Conservation (phyloP, 2,329 filamentous ascomycete species). For the Aspergillus alliaceus region DNA sequence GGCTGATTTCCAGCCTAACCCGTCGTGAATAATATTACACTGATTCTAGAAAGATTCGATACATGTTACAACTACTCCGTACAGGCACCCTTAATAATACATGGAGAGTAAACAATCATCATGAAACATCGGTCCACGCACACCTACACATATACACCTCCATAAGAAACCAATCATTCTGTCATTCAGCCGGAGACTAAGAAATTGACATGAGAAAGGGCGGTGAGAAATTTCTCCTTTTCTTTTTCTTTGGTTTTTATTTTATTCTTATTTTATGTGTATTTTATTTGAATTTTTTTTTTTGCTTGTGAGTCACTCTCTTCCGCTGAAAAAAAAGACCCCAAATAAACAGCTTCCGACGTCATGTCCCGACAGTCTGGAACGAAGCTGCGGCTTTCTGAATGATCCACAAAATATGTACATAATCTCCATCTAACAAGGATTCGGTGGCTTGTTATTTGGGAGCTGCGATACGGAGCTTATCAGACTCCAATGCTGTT, state of each 20-base stretch:
- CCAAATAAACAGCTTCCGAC: too few species aligned
- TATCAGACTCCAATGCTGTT: neutral
- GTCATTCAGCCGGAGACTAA: neutral
- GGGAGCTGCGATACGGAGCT: constrained; percentile 4
- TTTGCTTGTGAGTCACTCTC: neutral
- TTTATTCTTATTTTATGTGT: neutral
- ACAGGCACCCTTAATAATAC: neutral
- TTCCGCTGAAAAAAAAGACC: neutral
- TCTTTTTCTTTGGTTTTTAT: neutral
- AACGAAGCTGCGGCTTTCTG: constrained; percentile 17
- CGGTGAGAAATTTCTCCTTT: neutral
- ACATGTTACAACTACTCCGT: constrained; percentile 4
- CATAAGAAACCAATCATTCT: neutral
- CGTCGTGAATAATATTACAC: neutral
- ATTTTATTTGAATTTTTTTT: neutral
- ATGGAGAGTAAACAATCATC: neutral
- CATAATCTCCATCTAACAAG: constrained; percentile 9
- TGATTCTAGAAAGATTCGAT: constrained; percentile 18
- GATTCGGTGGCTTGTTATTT: constrained; percentile 11
- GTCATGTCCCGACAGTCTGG: constrained; percentile 25
- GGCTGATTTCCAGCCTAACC: constrained; percentile 1
- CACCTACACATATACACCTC: neutral
- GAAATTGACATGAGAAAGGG: neutral
- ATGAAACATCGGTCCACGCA: constrained; percentile 1
- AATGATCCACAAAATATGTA: constrained; percentile 11